Base-by-base conservation (phyloP, 768 basidiomycete species). In the Tylopilus rubrobrunneus region DNA sequence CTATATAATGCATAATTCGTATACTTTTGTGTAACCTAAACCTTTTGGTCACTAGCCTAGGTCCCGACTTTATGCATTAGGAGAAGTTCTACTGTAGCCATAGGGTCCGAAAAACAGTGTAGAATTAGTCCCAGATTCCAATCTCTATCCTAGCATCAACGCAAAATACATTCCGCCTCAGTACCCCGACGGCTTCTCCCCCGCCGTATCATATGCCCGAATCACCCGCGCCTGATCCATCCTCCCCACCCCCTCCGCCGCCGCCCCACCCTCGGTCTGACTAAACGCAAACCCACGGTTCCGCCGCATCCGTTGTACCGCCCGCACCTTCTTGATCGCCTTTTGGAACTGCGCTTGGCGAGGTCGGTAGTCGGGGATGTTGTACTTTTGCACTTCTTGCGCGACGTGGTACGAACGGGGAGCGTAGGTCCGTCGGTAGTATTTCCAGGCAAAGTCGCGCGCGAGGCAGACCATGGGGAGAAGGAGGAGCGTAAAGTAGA, bases 271-370 rank as follows among this genome's bases (percentile, higher is more conserved):
- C 71, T 98, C 95, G 3, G 94, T 97, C 71, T 98, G 95, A 69
- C 89, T 93, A 77, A 99, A 99, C 5, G 97, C 97, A 68, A 98
- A 99, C 4, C 97, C 97, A 45, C 97, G 85, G 57, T 92, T 97
- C 52, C 92, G 81, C 14, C 97, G 87, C 89, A 98, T 92, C 33
- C 97, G 85, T 67, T 99, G 97, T 2, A 94, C 91, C 0, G 97
- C 97, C n/a, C 97, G 85, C 12, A 99, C 97, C 70, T 99, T 99
- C 73, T 98, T 98, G 79, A 99, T 99, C 15, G 97, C 97, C 69
- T 98, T 97, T 71, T 98, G 94, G 74, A 97, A 97, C 87, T 98
- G 97, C 72, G 97, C 97, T 72, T 98, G 96, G 53, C 97, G 80
- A 3, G 97, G 97, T 40, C 97, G 80, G 68, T 98, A 99, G 64